These are phyloP conservation scores for Gastrodia elata DNA, from an alignment of 106 monocot genomes.

Conservation along the genomic window DNA sequence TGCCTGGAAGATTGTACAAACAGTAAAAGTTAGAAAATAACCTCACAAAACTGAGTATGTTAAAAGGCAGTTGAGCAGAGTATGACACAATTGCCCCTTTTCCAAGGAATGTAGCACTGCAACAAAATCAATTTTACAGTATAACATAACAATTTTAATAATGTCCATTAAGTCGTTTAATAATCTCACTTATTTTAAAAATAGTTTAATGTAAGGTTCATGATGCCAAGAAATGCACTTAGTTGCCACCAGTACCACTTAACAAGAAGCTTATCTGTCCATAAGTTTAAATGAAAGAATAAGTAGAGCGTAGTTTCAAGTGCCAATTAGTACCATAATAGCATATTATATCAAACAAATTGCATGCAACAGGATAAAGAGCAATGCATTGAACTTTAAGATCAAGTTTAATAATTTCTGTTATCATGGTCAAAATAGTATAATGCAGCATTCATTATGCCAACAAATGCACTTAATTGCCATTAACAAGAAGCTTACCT, in stretches of 20 bases:
- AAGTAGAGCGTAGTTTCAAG: not conserved
- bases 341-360: not conserved
- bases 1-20: constrained; percentile 37
- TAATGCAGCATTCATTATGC: too few species aligned
- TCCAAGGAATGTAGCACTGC: not conserved
- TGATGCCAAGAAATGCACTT: not conserved
- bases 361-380: not conserved
- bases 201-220: not conserved
- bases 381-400: too few species aligned
- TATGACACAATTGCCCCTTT: not conserved
- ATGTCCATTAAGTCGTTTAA: not conserved
- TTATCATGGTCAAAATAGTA: too few species aligned
- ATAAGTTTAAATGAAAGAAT: not conserved
- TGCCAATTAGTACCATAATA: not conserved
- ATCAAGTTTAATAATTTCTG: too few species aligned
- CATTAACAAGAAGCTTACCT: too few species aligned
- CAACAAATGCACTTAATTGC: too few species aligned
- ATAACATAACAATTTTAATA: not conserved
- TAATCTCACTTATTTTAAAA: not conserved
- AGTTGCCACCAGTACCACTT: not conserved
- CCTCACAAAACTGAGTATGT: not conserved
- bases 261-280: not conserved
- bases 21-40: not conserved
- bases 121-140: not conserved
- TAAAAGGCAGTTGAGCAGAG: not conserved